Percentiles rank a stretch among this genome's conserved stretches.
phyloP scores from a whole-genome alignment of 169 alveolate species.

The Toxoplasma gondii region DNA sequence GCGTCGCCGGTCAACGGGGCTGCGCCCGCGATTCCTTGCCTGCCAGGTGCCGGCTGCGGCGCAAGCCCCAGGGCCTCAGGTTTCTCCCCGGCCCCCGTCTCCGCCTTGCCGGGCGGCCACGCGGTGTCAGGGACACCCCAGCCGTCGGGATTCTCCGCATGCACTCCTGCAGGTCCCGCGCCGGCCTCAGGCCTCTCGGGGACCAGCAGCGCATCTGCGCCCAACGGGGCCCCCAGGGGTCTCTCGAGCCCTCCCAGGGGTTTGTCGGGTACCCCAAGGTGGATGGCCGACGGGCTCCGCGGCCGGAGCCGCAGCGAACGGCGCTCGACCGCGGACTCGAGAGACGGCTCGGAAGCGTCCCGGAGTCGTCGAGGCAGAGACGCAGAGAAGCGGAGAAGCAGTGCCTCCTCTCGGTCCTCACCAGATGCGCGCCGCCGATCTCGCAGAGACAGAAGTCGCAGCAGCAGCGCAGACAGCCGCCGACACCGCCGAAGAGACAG shows the following conservation, averaged over 20 bases:
- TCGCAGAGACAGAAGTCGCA: neutral
- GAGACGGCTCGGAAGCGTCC: neutral
- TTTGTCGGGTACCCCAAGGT: neutral
- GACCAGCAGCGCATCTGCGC: neutral
- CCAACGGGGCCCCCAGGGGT: neutral
- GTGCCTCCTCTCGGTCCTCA: neutral
- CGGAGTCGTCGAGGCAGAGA: neutral
- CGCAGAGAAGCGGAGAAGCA: neutral
- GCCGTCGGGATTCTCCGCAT: neutral
- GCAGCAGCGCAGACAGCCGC: neutral
- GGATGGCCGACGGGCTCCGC: neutral
- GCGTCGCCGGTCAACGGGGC: neutral
- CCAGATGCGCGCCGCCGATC: neutral
- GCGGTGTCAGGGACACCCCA: neutral
- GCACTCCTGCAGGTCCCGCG: neutral
- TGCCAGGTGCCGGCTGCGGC: neutral
- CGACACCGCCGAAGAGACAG: constrained; percentile 15
- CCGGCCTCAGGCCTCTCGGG: neutral
- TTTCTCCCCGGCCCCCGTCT: neutral
- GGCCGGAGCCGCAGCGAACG: constrained; percentile 16
- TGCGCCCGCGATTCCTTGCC: neutral
- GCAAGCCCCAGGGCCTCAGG: neutral
- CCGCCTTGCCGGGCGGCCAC: no score
- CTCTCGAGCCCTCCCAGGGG: no score
- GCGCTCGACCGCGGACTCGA: neutral